Evolutionary conservation across 371 early-diverging fungal genomes (phyloP).

Genomic region (Blastocladiella emersonii): DNA sequence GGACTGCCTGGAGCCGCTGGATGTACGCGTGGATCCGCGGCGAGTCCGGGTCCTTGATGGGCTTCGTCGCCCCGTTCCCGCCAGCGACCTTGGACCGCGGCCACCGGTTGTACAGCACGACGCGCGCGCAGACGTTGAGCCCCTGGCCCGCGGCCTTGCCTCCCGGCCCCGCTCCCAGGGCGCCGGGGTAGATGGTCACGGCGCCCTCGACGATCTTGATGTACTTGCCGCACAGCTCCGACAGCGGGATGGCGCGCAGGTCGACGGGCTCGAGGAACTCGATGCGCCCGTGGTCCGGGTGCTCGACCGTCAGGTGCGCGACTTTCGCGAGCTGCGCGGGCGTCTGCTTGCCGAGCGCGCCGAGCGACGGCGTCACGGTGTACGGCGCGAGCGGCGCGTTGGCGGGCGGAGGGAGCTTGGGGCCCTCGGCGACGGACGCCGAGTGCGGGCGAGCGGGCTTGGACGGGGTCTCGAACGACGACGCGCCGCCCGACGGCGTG

Average conservation of each 20-base stretch:
- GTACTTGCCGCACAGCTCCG: background rate
- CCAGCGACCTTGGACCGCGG: background rate
- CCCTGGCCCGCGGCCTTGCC: background rate
- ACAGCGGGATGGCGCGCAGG: background rate
- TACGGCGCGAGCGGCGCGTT: background rate
- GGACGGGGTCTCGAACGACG: background rate
- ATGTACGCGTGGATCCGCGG: too few relatives aligned
- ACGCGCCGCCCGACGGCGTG: background rate
- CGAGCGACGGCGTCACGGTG: background rate
- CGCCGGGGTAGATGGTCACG: background rate
- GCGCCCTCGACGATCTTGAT: background rate
- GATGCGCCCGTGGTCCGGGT: background rate
- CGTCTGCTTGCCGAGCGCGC: background rate
- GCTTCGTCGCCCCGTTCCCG: too few relatives aligned
- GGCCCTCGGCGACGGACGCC: background rate
- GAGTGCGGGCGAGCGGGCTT: background rate
- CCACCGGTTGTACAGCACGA: background rate
- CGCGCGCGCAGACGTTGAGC: background rate
- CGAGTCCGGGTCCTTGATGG: too few relatives aligned
- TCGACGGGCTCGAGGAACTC: constrained; percentile 1
- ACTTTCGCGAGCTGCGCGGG: background rate
- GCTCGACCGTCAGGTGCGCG: background rate
- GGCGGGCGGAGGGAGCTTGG: background rate
- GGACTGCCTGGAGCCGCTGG: too few relatives aligned
- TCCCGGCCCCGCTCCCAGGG: too few relatives aligned